A percentile compares a stretch with the other conserved stretches of the same genome.
phyloP scores from a whole-genome alignment of 2,329 filamentous ascomycete species.

The Gremmenia infestans region DNA sequence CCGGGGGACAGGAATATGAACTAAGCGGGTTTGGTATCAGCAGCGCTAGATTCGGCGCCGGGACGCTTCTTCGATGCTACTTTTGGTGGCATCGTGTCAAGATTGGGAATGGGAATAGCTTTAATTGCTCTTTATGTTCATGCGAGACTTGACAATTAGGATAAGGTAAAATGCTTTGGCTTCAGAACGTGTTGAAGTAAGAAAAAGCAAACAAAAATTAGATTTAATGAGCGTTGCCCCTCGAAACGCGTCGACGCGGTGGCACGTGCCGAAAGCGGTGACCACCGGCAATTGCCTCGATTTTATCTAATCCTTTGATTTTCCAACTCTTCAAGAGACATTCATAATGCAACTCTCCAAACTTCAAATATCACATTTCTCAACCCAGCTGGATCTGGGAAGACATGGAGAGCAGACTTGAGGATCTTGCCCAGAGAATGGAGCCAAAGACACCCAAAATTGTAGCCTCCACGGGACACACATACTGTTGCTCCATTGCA shows the following conservation, averaged over 20 bases:
- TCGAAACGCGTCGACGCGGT: background rate
- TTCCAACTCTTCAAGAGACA: background rate
- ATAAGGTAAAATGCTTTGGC: too few relatives aligned
- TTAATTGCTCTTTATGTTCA: background rate
- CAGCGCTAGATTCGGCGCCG: background rate
- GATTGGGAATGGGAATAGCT: background rate
- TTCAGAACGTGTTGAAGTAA: background rate
- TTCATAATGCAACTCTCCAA: background rate
- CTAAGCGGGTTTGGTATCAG: background rate
- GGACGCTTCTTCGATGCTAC: background rate
- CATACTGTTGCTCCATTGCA: constrained; percentile 28
- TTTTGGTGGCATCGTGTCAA: background rate
- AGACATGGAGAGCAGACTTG: background rate
- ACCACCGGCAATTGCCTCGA: background rate
- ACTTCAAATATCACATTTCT: background rate
- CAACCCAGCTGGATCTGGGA: background rate
- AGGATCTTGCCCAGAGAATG: constrained; percentile 7
- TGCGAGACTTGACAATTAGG: too few relatives aligned
- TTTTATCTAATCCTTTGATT: background rate
- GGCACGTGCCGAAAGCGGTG: background rate
- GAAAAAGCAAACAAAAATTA: background rate
- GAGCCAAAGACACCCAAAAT: constrained; percentile 18
- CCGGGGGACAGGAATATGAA: background rate
- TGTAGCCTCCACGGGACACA: constrained; percentile 27
- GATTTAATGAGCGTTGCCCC: background rate